Conservation (phyloP, 2,329 filamentous ascomycete genomes). For the Ceratocystis eucalypticola region DNA sequence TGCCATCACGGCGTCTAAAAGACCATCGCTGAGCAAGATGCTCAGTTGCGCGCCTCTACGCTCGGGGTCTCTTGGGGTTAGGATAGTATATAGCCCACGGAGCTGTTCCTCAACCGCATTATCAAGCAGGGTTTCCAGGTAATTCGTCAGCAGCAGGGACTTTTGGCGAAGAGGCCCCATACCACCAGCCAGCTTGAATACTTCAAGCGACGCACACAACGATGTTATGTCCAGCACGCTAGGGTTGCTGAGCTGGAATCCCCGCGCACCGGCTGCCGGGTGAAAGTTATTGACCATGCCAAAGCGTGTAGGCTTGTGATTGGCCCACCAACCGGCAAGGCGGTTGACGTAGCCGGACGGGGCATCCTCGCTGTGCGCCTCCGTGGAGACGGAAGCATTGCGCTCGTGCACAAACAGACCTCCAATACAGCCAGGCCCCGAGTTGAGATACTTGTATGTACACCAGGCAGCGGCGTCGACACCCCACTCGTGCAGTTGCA, state of each 20-base stretch:
- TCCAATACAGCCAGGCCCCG: conserved; percentile 67
- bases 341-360: conserved; percentile 43
- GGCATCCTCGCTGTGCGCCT: conserved; percentile 26
- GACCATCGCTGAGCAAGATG: conserved; percentile 40
- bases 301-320: conserved; percentile 62
- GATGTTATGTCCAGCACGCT: conserved; percentile 57
- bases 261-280: conserved; percentile 63
- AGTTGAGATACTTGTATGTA: conserved; percentile 88
- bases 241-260: conserved; percentile 76
- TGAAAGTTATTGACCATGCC: conserved; percentile 71
- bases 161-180: conserved; percentile 50
- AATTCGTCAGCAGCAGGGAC: conserved; percentile 54
- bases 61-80: conserved; percentile 51
- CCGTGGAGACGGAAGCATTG: conserved; percentile 43
- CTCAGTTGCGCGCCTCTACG: conserved; percentile 68
- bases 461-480: conserved; percentile 91
- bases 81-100: conserved; percentile 36
- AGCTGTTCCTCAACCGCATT: conserved; percentile 23
- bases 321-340: conserved; percentile 77
- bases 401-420: conserved; percentile 68
- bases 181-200: conserved; percentile 53
- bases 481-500: conserved; percentile 73
- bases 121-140: conserved; percentile 51
- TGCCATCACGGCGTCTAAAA: conserved; percentile 52
- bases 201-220: conserved; percentile 54